Percentiles rank a stretch among this genome's conserved stretches.
Evolutionary conservation across 345 rosid genomes (phyloP).

Genomic region (Crucihimalaya himalaica): DNA sequence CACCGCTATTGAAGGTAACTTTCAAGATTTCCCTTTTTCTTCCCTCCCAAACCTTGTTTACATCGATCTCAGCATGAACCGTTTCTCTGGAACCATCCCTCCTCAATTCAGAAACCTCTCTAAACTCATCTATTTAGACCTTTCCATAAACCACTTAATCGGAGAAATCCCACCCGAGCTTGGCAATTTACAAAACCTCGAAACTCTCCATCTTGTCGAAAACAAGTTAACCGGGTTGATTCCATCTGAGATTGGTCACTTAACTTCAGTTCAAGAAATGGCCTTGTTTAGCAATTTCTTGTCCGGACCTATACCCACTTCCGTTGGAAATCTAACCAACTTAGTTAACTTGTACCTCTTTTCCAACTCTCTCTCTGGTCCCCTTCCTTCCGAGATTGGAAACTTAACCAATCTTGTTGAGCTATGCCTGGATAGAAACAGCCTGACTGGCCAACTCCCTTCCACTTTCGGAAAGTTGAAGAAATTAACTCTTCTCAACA

Average conservation of each 20-base stretch:
- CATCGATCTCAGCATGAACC: constrained; percentile 37
- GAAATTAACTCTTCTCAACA: neutral
- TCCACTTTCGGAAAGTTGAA: too few relatives aligned
- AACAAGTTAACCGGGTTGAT: constrained; percentile 28
- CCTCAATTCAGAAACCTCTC: constrained; percentile 32
- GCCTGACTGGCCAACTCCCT: too few relatives aligned
- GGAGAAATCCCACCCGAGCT: constrained; percentile 41
- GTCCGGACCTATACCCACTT: too few relatives aligned
- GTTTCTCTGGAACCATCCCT: constrained; percentile 41
- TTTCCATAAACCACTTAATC: constrained; percentile 37
- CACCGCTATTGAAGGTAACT: constrained; percentile 33
- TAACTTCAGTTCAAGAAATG: constrained; percentile 3
- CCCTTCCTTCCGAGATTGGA: too few relatives aligned
- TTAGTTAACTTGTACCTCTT: too few relatives aligned
- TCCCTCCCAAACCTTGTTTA: constrained; percentile 29
- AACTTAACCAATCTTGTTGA: too few relatives aligned
- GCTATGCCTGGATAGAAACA: too few relatives aligned
- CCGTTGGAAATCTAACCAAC: too few relatives aligned
- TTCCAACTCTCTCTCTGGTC: too few relatives aligned
- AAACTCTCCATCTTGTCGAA: constrained; percentile 22
- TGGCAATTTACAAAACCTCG: constrained; percentile 32
- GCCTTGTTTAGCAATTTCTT: too few relatives aligned
- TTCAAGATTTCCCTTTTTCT: constrained; percentile 17
- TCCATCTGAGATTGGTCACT: constrained; percentile 35
- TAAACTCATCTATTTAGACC: constrained; percentile 41